phyloP scores from a whole-genome alignment of 768 basidiomycete genomes.

The Chalciporus pseudorubinellus region DNA sequence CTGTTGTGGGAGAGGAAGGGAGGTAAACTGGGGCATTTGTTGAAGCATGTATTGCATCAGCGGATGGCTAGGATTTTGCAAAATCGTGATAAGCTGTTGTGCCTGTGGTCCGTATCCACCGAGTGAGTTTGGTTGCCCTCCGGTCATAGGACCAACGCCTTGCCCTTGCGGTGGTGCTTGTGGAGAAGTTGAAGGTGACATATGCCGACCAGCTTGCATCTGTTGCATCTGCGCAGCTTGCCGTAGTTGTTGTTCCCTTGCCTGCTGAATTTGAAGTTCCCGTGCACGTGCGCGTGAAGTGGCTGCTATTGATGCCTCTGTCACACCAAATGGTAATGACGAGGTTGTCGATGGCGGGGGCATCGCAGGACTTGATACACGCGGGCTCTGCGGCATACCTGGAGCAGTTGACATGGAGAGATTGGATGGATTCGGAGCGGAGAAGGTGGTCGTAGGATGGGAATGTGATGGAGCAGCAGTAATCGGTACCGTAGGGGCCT shows the following conservation, averaged over 20 bases:
- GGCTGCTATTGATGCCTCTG: constrained; percentile 36
- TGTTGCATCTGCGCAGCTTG: constrained; percentile 35
- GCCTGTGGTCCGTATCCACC: constrained; percentile 30
- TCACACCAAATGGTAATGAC: constrained; percentile 30
- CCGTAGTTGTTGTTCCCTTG: constrained; percentile 34
- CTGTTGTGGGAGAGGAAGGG: constrained; percentile 51
- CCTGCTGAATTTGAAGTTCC: constrained; percentile 37
- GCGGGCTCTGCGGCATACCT: constrained; percentile 31
- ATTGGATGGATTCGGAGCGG: constrained; percentile 17
- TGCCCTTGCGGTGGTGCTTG: constrained; percentile 25
- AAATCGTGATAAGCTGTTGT: constrained; percentile 46
- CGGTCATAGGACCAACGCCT: constrained; percentile 4
- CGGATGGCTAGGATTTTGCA: constrained; percentile 56
- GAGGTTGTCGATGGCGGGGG: constrained; percentile 27
- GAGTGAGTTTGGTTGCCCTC: constrained; percentile 17
- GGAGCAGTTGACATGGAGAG: constrained; percentile 14
- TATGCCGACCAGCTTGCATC: constrained; percentile 37
- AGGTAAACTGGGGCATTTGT: constrained; percentile 51
- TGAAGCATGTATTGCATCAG: constrained; percentile 54
- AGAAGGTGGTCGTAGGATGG: constrained; percentile 22
- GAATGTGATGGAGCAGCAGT: constrained; percentile 15
- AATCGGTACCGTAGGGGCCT: constrained; percentile 29
- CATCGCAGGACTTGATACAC: constrained; percentile 32
- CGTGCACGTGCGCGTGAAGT: constrained; percentile 33
- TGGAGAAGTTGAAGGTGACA: constrained; percentile 38